Conservation (phyloP, 2,329 filamentous ascomycete species). For the Claviceps sp. region DNA sequence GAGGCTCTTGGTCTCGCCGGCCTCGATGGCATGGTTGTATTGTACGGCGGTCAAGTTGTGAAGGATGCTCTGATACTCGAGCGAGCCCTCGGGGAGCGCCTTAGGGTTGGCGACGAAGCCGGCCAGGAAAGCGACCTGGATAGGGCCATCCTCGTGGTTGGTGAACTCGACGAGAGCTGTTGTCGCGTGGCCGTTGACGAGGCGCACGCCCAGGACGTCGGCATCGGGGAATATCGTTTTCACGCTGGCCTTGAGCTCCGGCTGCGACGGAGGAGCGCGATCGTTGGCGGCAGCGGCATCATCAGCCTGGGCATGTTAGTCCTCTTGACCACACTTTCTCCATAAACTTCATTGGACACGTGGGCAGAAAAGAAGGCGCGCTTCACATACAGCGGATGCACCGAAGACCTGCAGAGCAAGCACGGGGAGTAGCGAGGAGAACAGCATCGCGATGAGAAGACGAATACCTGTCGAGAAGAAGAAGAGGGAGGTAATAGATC, state of each 20-base stretch:
- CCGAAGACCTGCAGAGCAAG: slow-evolving; percentile 7
- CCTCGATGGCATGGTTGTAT: slow-evolving; percentile 61
- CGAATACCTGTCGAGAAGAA: neutral
- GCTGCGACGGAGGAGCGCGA: neutral
- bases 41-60: slow-evolving; percentile 73
- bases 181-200: slow-evolving; percentile 83
- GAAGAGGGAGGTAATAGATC: neutral
- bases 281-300: slow-evolving; percentile 4
- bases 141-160: slow-evolving; percentile 68
- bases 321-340: neutral
- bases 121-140: slow-evolving; percentile 63
- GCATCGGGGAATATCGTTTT: slow-evolving; percentile 50
- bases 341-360: neutral
- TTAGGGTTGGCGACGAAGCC: slow-evolving; percentile 54
- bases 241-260: slow-evolving; percentile 36
- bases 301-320: slow-evolving; percentile 5
- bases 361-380: neutral
- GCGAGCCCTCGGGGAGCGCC: slow-evolving; percentile 31
- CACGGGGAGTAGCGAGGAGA: slow-evolving; percentile 5
- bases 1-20: slow-evolving; percentile 62
- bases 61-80: slow-evolving; percentile 43
- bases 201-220: slow-evolving; percentile 89
- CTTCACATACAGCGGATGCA: slow-evolving; percentile 2
- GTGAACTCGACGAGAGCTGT: slow-evolving; percentile 68
- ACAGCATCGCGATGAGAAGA: slow-evolving; percentile 3